Percentiles rank a stretch among this genome's conserved stretches.
phyloP scores from a whole-genome alignment of 306 rosid genomes.

The Herpetospermum pedunculosum region DNA sequence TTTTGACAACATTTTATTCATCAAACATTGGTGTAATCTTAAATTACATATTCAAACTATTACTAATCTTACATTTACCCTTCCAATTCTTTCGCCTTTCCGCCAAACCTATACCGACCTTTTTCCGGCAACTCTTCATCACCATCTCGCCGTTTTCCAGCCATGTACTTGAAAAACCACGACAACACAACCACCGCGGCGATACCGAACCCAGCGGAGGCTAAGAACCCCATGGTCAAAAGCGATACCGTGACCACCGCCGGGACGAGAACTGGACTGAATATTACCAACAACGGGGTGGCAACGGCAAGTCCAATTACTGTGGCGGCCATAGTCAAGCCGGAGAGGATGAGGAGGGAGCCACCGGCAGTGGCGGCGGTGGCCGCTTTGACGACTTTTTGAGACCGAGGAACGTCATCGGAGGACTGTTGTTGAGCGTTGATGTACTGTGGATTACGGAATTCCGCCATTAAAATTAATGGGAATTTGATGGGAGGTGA shows the following conservation, averaged over 20 bases:
- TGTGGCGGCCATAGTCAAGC: conserved; percentile 30
- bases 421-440: not conserved
- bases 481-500: not conserved
- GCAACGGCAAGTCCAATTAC: conserved; percentile 40
- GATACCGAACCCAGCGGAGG: conserved; percentile 58
- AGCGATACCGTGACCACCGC: conserved; percentile 31
- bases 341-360: conserved; percentile 49
- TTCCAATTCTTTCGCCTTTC: conserved; percentile 24
- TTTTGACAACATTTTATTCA: too few relatives aligned
- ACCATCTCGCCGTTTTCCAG: conserved; percentile 38
- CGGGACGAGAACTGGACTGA: conserved; percentile 78
- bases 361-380: conserved; percentile 57
- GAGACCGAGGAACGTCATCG: conserved; percentile 12
- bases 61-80: too few relatives aligned
- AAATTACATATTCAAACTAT: too few relatives aligned
- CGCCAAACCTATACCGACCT: conserved; percentile 32
- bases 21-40: too few relatives aligned
- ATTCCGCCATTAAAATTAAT: conserved; percentile 28
- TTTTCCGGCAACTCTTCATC: conserved; percentile 36
- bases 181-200: conserved; percentile 55
- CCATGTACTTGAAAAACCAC: conserved; percentile 55
- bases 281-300: conserved; percentile 61
- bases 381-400: conserved; percentile 42
- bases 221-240: conserved; percentile 41
- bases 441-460: not conserved